Base-by-base conservation (phyloP, 257 asterid genomes). In the Rubia yunnanensis region DNA sequence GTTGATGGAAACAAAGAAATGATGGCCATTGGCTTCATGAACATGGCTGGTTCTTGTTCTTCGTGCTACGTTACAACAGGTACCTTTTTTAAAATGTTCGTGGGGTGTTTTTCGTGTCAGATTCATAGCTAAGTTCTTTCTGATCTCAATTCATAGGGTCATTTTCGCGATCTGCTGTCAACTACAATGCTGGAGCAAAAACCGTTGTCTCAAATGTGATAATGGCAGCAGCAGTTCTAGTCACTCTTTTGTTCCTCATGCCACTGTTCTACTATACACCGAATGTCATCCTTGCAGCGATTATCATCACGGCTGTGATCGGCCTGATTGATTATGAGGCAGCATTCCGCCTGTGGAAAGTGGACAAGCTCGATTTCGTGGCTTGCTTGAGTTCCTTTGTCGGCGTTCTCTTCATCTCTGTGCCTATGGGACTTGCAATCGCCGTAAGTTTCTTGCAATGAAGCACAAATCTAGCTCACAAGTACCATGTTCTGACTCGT, bases 11-110 rank as follows among this genome's bases (percentile, higher is more conserved):
- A 92, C 83, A 86, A 89, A 81, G 99, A 92, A 83, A 92, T 92
- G 99, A 80, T 89, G 96, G 99, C 97, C 38, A 86, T 92, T 59
- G 99, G 99, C 74, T 77, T 92, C 18, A 92, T 92, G 99, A 92
- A 92, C 76, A 89, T 92, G 87, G 95, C 90, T n/a, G 99, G 99
- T 32, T 92, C 96, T 66, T 89, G 95, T 56, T 84, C 94, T 63
- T 92, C 99, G 0, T 92, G 99, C 73, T 92, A 87, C 46, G 94
- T 92, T 64, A 89, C 99, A 59, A 89, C 97, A n/a, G 98, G 97
- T 83, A 73, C 24, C 11, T 14, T 15, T 52, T 17, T 9, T 38
- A n/a, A n/a, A n/a, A n/a, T n/a, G n/a, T 2, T 72, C 17, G 5
- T n/a, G 17, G 34, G 23, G 15, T 6, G 17, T 55, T 18, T 55